Evolutionary conservation across 2,329 filamentous ascomycete species (phyloP).

Genomic region (Phialocephala subalpina): DNA sequence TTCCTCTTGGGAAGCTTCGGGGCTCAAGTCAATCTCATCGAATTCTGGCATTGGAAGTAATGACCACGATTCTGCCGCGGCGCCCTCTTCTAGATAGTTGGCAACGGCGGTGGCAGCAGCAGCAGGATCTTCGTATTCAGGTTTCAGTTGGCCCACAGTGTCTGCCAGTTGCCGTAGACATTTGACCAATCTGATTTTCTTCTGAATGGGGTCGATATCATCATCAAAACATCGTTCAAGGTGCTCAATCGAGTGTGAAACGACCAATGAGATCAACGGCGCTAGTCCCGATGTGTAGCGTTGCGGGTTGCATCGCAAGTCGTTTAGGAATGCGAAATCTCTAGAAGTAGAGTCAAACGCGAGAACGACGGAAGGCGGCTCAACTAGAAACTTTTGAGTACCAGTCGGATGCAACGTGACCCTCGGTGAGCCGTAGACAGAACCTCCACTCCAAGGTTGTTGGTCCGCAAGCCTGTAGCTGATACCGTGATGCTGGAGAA

Average conservation of each 20-base stretch:
- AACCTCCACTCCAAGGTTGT: slow-evolving; percentile 41
- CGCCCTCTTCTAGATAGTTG: slow-evolving; percentile 30
- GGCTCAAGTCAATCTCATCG: slow-evolving; percentile 26
- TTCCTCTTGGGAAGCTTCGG: slow-evolving; percentile 4
- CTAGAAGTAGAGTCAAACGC: slow-evolving; percentile 35
- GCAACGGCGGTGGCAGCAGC: slow-evolving; percentile 37
- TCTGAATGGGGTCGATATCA: slow-evolving; percentile 28
- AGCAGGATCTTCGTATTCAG: slow-evolving; percentile 29
- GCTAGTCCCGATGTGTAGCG: slow-evolving; percentile 16
- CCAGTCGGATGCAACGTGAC: slow-evolving; percentile 40
- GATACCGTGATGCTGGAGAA: slow-evolving; percentile 53
- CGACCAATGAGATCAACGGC: slow-evolving; percentile 38
- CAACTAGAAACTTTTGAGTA: slow-evolving; percentile 22
- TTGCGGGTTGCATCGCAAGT: slow-evolving; percentile 23
- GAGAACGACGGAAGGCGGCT: slow-evolving; percentile 35
- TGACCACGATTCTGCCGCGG: slow-evolving; percentile 32
- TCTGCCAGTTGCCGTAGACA: slow-evolving; percentile 36
- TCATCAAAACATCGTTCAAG: slow-evolving; percentile 39
- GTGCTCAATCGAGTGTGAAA: slow-evolving; percentile 43
- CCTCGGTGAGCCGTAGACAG: slow-evolving; percentile 28
- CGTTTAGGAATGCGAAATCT: slow-evolving; percentile 22
- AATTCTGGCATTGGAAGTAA: slow-evolving; percentile 37
- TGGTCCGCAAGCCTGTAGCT: slow-evolving; percentile 41
- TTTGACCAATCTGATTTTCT: slow-evolving; percentile 36
- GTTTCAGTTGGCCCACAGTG: slow-evolving; percentile 32